These are phyloP conservation scores for Pseudocercospora cruenta DNA, from an alignment of 2,329 filamentous ascomycete species.

Conservation along the genomic window DNA sequence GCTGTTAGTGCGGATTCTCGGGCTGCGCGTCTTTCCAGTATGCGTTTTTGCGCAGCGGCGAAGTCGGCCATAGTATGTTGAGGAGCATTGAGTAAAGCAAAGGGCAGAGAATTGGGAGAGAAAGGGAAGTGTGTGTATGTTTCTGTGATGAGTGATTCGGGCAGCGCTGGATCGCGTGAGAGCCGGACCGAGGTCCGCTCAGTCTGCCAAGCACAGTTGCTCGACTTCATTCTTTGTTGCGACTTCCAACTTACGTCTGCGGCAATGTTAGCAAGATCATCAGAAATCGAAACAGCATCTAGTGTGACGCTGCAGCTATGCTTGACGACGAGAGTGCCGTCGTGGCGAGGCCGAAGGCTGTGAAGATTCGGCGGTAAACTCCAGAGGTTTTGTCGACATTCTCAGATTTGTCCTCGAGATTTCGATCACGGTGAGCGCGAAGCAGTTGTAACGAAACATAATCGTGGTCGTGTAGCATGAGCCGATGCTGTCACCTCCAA, in stretches of 20 bases:
- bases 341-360: too few species aligned
- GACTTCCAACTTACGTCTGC: background rate
- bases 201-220: background rate
- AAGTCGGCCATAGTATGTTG: conserved; percentile 62
- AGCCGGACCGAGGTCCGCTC: background rate
- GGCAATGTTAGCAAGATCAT: background rate
- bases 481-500: too few species aligned
- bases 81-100: background rate
- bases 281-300: too few species aligned
- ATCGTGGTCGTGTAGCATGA: too few species aligned
- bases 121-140: background rate
- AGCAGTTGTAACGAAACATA: too few species aligned
- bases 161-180: background rate
- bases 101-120: background rate
- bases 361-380: too few species aligned
- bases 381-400: too few species aligned
- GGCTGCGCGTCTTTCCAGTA: conserved; percentile 76
- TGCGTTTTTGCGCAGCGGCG: conserved; percentile 84
- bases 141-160: conserved; percentile 1
- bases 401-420: too few species aligned
- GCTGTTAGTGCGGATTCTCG: conserved; percentile 59
- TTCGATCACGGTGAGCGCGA: too few species aligned
- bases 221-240: background rate
- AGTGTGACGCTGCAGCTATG: background rate
- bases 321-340: background rate